A percentile compares a stretch with the other conserved stretches of the same genome.
Evolutionary conservation across 2,329 filamentous ascomycete species (phyloP).

Genomic region (Aspergillus sp.): DNA sequence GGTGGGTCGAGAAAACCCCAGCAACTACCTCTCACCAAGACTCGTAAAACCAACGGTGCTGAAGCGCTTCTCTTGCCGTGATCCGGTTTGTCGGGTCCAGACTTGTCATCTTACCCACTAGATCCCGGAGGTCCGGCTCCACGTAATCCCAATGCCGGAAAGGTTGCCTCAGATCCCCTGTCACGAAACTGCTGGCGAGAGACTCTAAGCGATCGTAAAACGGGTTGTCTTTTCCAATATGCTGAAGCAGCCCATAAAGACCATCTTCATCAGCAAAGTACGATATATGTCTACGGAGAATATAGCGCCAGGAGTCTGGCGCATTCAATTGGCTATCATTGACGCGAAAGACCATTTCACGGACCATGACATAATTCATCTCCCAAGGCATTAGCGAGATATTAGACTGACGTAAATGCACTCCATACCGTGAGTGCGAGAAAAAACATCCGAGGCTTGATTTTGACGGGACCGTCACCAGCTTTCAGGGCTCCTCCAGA

Average conservation of each 20-base stretch:
- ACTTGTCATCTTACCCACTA: conserved; percentile 30
- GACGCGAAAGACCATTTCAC: conserved; percentile 29
- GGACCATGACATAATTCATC: conserved; percentile 31
- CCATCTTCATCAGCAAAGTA: conserved; percentile 40
- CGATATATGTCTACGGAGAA: conserved; percentile 42
- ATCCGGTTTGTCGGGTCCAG: conserved; percentile 29
- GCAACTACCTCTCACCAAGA: too few relatives aligned
- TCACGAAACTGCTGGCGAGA: conserved; percentile 39
- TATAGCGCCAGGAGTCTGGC: conserved; percentile 24
- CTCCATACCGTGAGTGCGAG: conserved; percentile 30
- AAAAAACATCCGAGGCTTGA: conserved; percentile 36
- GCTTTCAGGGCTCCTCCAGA: conserved; percentile 39
- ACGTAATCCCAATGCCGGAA: conserved; percentile 42
- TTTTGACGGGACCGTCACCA: conserved; percentile 32
- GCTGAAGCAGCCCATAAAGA: conserved; percentile 40
- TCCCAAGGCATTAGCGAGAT: conserved; percentile 5
- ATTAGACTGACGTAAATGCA: not conserved
- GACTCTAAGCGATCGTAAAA: conserved; percentile 40
- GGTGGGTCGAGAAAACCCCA: too few relatives aligned
- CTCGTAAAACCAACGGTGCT: conserved; percentile 28
- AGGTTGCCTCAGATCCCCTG: conserved; percentile 41
- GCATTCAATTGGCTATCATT: conserved; percentile 20
- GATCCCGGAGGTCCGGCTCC: conserved; percentile 34
- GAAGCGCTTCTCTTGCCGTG: conserved; percentile 33
- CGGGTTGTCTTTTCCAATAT: conserved; percentile 41